These are phyloP conservation scores for Diplocarpon rosae DNA, from an alignment of 2,329 filamentous ascomycete species.

Conservation along the genomic window DNA sequence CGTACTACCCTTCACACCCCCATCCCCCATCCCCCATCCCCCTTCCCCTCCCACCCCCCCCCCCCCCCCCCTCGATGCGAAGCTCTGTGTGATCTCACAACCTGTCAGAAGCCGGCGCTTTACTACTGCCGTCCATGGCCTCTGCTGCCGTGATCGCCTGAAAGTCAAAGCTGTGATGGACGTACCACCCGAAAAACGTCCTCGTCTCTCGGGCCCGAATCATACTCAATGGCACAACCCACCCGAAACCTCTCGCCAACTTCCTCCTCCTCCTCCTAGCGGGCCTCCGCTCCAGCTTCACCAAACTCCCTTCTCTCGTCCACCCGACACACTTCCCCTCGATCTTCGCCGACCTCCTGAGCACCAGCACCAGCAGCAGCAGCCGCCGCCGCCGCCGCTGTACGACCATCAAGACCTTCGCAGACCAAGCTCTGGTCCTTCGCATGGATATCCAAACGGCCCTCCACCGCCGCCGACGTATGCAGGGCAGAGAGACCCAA, in stretches of 20 bases:
- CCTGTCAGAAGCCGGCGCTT: conserved; percentile 27
- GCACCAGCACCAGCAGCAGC: too few relatives aligned
- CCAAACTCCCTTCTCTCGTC: conserved; percentile 20
- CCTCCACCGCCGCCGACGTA: conserved; percentile 32
- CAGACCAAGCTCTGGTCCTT: conserved; percentile 21
- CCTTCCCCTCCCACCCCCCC: background rate
- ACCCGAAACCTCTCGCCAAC: conserved; percentile 34
- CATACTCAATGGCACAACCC: conserved; percentile 34
- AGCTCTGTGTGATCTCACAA: conserved; percentile 17
- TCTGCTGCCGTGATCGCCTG: conserved; percentile 25
- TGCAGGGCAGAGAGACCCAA: conserved; percentile 34
- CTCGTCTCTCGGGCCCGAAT: conserved; percentile 39
- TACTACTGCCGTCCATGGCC: conserved; percentile 29
- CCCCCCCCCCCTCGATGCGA: background rate
- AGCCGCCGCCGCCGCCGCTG: too few relatives aligned
- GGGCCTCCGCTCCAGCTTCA: conserved; percentile 20
- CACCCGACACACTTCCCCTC: conserved; percentile 28
- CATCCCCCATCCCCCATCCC: background rate
- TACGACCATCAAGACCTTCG: conserved; percentile 34
- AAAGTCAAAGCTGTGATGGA: conserved; percentile 40
- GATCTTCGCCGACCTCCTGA: conserved; percentile 44
- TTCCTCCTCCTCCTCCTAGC: conserved; percentile 26
- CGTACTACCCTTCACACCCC: too few relatives aligned
- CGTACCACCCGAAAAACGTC: conserved; percentile 49
- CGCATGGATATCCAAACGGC: conserved; percentile 20